Evolutionary conservation across 352 stramenopile species (phyloP), one percentile per base, ranked within the genome.

Genomic region (Blastocystis sp.): DNA sequence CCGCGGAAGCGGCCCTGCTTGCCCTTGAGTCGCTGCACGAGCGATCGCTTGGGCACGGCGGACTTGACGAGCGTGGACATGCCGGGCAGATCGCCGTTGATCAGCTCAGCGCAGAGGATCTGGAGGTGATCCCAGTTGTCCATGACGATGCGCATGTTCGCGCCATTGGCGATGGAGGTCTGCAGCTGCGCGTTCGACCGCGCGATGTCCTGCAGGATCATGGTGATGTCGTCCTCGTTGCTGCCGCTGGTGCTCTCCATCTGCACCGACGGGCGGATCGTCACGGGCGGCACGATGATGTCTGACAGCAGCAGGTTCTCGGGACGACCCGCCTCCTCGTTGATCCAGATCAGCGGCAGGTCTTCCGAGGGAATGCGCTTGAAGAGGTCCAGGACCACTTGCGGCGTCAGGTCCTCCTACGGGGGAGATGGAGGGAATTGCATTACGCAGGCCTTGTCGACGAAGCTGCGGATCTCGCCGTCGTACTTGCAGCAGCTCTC

Each of bases 111-210:
- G 19, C 99, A 95, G 89, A 97, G 91, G 64, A 94, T 90, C 92
- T 99, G 97, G 81, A 99, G 92, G 89, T 98, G 97, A 90, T 99
- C 96, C 96, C 97, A 99, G 91, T 98, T 94, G 91, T 99, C 97
- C 93, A 98, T 98, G 70, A 99, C 96, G 90, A 98, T 98, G 70
- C 97, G 97, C 65, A 98, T 95, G 79, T 95, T 96, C 54, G 94
- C 95, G 54, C 97, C 97, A 60, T 98, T 96, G 59, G 93, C 92
- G 40, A 99, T 92, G 34, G 95, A 95, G 9, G 95, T 91, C 74
- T 95, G 92, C 1, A 99, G 92, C 17, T 95, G 95, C 65, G 96
- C 94, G 92, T 99, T 99, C 43, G 98, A 94, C 90, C 98, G 96
- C 65, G 99, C 93, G 90, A 99, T 98, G 90, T 99, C 96, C 91